A percentile compares a stretch with the other conserved stretches of the same genome.
Evolutionary conservation across 352 stramenopile species (phyloP).

Genomic region (Globisporangium ultimum): DNA sequence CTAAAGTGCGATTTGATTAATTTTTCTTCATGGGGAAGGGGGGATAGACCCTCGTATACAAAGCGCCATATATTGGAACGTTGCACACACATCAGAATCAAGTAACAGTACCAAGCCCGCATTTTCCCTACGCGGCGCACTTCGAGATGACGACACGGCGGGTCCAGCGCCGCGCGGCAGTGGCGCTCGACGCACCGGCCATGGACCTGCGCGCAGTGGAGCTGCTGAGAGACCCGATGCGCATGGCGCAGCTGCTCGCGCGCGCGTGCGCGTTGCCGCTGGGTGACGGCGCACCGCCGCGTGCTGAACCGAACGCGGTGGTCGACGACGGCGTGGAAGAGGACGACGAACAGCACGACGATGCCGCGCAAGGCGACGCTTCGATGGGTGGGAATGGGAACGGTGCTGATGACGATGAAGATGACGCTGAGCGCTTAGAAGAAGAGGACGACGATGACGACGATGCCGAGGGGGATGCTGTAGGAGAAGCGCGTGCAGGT

Average conservation of each 20-base stretch:
- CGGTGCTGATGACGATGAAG: constrained; percentile 13
- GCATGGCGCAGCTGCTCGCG: constrained; percentile 40
- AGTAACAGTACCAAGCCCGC: not conserved
- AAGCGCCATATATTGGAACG: not conserved
- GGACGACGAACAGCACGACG: constrained; percentile 30
- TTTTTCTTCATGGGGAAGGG: constrained; percentile 6
- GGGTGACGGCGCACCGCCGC: not conserved
- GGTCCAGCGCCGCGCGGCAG: not conserved
- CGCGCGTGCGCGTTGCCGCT: constrained; percentile 33
- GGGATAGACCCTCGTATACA: constrained; percentile 4
- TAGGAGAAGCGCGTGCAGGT: constrained; percentile 35
- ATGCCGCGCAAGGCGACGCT: constrained; percentile 10
- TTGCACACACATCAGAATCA: not conserved
- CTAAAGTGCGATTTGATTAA: constrained; percentile 13
- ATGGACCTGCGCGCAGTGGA: constrained; percentile 6
- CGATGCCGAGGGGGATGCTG: constrained; percentile 31
- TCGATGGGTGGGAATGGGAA: not conserved
- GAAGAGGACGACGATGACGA: constrained; percentile 42
- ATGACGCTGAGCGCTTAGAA: constrained; percentile 19
- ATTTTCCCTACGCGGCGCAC: not conserved
- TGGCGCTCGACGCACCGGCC: not conserved
- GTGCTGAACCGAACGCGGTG: constrained; percentile 9
- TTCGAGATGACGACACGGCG: constrained; percentile 3
- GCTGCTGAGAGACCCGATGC: constrained; percentile 35
- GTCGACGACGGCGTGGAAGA: not conserved